phyloP scores from a whole-genome alignment of 2,329 filamentous ascomycete genomes.

The Neopestalotiopsis clavispora region DNA sequence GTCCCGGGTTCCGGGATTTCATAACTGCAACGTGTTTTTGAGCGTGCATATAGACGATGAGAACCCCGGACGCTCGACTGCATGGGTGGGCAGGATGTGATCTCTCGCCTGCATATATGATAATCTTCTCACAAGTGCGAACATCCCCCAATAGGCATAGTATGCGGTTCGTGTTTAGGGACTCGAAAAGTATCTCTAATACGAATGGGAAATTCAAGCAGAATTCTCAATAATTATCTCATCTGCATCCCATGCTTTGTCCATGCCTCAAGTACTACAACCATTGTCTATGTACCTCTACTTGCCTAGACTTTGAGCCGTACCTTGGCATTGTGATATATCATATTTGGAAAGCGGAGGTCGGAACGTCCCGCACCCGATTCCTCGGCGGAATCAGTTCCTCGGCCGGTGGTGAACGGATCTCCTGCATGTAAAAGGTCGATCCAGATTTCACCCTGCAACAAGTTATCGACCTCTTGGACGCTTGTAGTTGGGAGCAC shows the following conservation, averaged over 20 bases:
- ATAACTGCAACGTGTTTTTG: not conserved
- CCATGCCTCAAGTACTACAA: not conserved
- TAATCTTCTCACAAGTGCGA: not conserved
- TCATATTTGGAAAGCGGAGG: not conserved
- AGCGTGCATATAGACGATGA: not conserved
- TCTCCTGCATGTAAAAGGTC: not conserved
- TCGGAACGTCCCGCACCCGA: conserved; percentile 1
- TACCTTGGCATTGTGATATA: not conserved
- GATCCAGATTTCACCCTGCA: not conserved
- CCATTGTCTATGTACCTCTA: not conserved
- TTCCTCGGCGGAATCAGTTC: not conserved
- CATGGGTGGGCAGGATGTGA: not conserved
- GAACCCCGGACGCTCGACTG: not conserved
- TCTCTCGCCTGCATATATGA: not conserved
- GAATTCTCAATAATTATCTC: not conserved
- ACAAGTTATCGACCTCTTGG: not conserved
- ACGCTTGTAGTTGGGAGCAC: not conserved
- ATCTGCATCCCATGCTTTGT: not conserved
- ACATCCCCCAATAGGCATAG: not conserved
- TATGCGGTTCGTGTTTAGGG: not conserved
- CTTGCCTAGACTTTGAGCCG: not conserved
- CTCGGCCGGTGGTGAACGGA: not conserved
- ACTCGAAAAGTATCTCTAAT: not conserved
- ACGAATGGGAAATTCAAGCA: not conserved
- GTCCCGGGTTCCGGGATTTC: not conserved